Evolutionary conservation across 768 basidiomycete genomes (phyloP).

Genomic region (Boletales sp.): DNA sequence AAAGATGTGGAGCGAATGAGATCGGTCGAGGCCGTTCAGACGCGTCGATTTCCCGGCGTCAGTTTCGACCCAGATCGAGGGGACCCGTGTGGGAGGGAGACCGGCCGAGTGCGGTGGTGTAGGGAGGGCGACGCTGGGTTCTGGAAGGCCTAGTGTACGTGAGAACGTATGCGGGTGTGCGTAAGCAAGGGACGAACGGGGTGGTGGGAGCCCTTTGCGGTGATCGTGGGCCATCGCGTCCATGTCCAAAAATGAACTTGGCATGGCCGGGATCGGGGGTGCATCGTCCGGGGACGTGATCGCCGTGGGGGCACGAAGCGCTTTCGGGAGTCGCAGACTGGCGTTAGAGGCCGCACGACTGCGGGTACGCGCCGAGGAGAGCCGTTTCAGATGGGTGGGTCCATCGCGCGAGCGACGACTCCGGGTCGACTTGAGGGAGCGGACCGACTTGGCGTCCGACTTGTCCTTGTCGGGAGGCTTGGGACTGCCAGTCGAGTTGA

Average conservation of each 20-base stretch:
- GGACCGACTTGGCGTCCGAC: conserved; percentile 24
- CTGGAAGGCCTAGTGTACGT: conserved; percentile 9
- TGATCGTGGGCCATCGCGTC: conserved; percentile 28
- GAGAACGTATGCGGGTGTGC: neutral
- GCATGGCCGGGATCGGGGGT: conserved; percentile 15
- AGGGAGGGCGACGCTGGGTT: conserved; percentile 15
- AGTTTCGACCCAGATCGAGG: conserved; percentile 49
- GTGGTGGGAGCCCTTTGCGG: conserved; percentile 14
- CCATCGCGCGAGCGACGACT: conserved; percentile 26
- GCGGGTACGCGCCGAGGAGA: conserved; percentile 63
- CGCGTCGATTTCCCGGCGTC: conserved; percentile 27
- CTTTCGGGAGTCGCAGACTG: conserved; percentile 58
- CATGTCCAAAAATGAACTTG: conserved; percentile 34
- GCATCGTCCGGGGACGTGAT: conserved; percentile 31
- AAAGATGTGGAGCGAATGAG: conserved; percentile 20
- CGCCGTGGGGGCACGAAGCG: conserved; percentile 21
- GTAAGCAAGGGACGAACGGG: conserved; percentile 3
- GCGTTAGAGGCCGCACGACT: conserved; percentile 62
- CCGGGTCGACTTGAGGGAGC: conserved; percentile 21
- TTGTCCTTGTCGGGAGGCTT: conserved; percentile 4
- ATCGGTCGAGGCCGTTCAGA: conserved; percentile 19
- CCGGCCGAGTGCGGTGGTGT: conserved; percentile 21
- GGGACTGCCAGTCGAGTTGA: conserved; percentile 8
- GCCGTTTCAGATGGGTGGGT: conserved; percentile 37
- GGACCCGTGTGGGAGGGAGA: conserved; percentile 28